phyloP scores from a whole-genome alignment of 2,329 filamentous ascomycete species.

The Aureobasidium subglaciale region DNA sequence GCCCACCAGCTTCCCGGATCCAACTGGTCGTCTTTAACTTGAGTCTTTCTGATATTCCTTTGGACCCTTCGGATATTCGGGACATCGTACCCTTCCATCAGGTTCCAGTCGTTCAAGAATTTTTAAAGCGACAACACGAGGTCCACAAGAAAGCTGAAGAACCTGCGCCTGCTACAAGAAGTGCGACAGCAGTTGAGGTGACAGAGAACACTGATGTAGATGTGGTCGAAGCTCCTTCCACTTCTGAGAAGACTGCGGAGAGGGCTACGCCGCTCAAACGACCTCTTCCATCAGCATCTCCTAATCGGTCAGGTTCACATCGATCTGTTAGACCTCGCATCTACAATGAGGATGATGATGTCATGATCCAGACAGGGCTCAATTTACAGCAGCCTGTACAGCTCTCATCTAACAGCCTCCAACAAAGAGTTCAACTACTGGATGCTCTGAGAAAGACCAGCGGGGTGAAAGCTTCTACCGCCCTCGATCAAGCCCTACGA shows the following conservation, averaged over 20 bases:
- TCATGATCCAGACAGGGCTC: slow-evolving; percentile 22
- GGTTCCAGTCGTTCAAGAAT: not conserved
- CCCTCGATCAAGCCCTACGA: not conserved
- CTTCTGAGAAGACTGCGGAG: too few species aligned
- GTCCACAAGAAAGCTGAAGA: not conserved
- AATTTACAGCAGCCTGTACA: slow-evolving; percentile 23
- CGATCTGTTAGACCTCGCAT: not conserved
- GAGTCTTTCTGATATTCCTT: not conserved
- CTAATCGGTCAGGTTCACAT: slow-evolving; percentile 10
- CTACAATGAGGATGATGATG: slow-evolving; percentile 18
- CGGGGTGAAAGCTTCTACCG: not conserved
- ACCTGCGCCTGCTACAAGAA: too few species aligned
- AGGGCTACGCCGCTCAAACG: slow-evolving; percentile 10
- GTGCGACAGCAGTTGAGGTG: too few species aligned
- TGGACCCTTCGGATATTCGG: not conserved
- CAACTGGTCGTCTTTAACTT: slow-evolving; percentile 8
- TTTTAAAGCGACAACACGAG: not conserved
- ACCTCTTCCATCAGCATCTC: slow-evolving; percentile 15
- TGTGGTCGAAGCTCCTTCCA: not conserved
- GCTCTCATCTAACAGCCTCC: not conserved
- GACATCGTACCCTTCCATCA: not conserved
- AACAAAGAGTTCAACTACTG: not conserved
- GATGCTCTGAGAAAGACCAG: not conserved
- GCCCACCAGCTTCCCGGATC: not conserved
- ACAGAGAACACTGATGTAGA: not conserved